These are phyloP conservation scores for Cicer cuneatum DNA, from an alignment of 306 rosid genomes.

Conservation along the genomic window DNA sequence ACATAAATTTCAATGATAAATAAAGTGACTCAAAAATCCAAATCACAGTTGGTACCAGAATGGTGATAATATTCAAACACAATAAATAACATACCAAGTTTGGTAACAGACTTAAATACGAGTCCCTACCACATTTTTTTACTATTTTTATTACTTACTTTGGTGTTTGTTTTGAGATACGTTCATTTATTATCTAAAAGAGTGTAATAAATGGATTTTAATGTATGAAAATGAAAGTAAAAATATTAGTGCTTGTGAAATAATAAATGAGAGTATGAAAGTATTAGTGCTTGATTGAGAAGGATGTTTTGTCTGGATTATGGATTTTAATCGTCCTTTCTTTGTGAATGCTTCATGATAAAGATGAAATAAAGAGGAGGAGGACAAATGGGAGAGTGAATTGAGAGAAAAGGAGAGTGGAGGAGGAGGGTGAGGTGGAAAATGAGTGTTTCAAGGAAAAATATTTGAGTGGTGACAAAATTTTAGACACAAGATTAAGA, in stretches of 20 bases:
- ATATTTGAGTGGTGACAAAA: no score
- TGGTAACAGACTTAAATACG: constrained; percentile 47
- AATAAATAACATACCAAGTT: constrained; percentile 27
- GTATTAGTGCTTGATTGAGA: not conserved
- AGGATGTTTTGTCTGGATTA: not conserved
- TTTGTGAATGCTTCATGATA: not conserved
- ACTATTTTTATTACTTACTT: not conserved
- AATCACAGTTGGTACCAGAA: not conserved
- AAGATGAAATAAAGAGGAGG: not conserved
- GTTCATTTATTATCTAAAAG: not conserved
- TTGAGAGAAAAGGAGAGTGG: no score
- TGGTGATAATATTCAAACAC: constrained; percentile 23
- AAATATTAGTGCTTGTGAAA: no score
- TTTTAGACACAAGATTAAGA: no score
- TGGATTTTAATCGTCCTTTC: no score
- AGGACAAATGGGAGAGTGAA: not conserved
- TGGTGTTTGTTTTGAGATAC: not conserved
- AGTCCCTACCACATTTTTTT: constrained; percentile 44
- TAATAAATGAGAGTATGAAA: no score
- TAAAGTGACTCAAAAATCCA: not conserved
- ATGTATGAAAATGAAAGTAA: no score
- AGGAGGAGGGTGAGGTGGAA: not conserved
- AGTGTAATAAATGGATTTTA: no score
- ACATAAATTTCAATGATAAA: not conserved
- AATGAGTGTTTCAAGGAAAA: not conserved